Conservation (phyloP, 345 rosid genomes). For the Schrenkiella parvula region DNA sequence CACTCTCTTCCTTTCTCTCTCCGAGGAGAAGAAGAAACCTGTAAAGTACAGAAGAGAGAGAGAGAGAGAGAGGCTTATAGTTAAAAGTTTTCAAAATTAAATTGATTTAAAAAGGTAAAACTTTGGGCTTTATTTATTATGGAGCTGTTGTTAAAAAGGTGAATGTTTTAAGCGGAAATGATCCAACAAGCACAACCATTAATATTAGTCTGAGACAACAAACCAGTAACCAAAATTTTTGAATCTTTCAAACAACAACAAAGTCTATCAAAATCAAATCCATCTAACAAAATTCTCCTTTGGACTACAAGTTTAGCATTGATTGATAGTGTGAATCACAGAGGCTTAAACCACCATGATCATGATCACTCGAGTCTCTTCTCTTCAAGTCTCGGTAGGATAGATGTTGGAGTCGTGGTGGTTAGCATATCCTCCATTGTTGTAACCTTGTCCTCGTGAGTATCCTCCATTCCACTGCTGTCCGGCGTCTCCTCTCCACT, state of each 20-base stretch:
- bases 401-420: conserved; percentile 25
- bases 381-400: not conserved
- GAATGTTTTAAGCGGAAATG: not conserved
- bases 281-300: conserved; percentile 19
- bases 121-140: not conserved
- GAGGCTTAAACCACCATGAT: not conserved
- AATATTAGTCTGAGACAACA: not conserved
- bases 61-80: not conserved
- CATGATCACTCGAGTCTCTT: not conserved
- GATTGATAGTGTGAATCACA: not conserved
- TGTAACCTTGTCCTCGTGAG: conserved; percentile 57
- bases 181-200: conserved; percentile 9
- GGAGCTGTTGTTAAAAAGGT: not conserved
- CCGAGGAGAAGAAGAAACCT: not conserved
- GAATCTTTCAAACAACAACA: not conserved
- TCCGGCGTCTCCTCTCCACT: conserved; percentile 67
- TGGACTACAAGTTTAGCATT: conserved; percentile 20
- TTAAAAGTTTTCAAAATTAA: not conserved
- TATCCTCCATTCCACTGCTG: conserved; percentile 77
- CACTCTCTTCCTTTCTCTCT: not conserved
- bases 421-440: conserved; percentile 54
- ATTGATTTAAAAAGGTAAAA: too few relatives aligned
- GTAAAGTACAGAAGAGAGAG: not conserved
- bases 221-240: conserved; percentile 22
- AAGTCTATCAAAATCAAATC: conserved; percentile 24